Base-by-base conservation (phyloP, 1,284 basidiomycete genomes). In the Laetiporus sulphureus region DNA sequence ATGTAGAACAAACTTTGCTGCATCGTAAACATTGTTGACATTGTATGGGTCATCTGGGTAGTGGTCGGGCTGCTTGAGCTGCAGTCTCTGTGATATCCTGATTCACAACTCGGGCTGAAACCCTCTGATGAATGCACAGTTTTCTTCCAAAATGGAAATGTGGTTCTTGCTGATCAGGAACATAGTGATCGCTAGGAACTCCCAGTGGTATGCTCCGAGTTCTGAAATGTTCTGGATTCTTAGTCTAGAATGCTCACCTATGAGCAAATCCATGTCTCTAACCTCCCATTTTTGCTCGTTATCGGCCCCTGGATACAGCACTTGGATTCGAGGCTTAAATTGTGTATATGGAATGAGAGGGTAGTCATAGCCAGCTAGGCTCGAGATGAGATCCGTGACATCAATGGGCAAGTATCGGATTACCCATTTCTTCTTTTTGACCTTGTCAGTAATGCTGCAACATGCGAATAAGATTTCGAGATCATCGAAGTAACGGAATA, bases 281-380 rank as follows among this genome's bases (percentile, higher is more conserved):
- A n/a, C n/a, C n/a, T n/a, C n/a, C 35, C 11, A 44, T 12, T 2
- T 44, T 42, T 2, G 21, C 21, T 4, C 40, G 11, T 42, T 35
- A 15, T 36, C 44, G 8, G 47, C 33, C 5, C 44, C 47, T 8
- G 44, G 47, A 27, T 49, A 49, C 20, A 46, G 41, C 16, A 24
- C 38, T 21, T 35, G 22, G 16, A 48, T 25, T 6, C 21, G 40
- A 10, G 12, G 10, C 22, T 44, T 38, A 24, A 32, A 44, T 1
- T 41, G 18, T 6, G 31, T 15, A 36, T 42, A 45, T 25, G 34
- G 36, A 16, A 34, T 15, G 22, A 18, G 16, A 20, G 25, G 30
- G 23, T 22, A 18, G n/a, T 20, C 10, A 32, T 29, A 46, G 13
- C 27, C 21, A 5, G n/a, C 16, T 8, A 49, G 24, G 19, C 15